phyloP scores from a whole-genome alignment of 768 basidiomycete genomes.

The Inosperma sp. region DNA sequence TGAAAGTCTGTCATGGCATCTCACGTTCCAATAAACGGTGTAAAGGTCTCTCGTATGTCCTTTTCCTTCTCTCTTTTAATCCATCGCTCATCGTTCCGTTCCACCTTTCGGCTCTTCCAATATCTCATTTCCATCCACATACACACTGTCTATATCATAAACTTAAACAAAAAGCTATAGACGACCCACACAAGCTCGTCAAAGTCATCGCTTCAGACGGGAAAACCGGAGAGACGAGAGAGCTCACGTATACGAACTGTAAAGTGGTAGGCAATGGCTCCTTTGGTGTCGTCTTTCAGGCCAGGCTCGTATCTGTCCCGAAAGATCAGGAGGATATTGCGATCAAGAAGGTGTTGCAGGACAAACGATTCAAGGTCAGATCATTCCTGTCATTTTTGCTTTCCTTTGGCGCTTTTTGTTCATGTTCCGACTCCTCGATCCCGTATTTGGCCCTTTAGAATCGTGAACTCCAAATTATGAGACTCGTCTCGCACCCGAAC shows the following conservation, averaged over 20 bases:
- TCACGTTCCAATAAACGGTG: slow-evolving; percentile 81
- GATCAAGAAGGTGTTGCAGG: slow-evolving; percentile 99
- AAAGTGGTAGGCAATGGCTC: slow-evolving; percentile 99
- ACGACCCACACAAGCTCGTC: slow-evolving; percentile 95
- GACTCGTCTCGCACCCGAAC: slow-evolving; percentile 93
- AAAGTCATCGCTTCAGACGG: slow-evolving; percentile 94
- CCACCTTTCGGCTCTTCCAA: slow-evolving; percentile 24
- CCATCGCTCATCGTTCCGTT: slow-evolving; percentile 19
- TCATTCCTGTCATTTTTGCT: slow-evolving; percentile 4
- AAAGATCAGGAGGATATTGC: slow-evolving; percentile 84
- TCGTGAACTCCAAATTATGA: slow-evolving; percentile 99
- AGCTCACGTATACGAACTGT: slow-evolving; percentile 93
- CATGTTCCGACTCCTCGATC: slow-evolving; percentile 7
- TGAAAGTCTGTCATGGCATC: slow-evolving; percentile 49
- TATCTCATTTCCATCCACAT: slow-evolving; percentile 25
- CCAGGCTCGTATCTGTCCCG: slow-evolving; percentile 68
- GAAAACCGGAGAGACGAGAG: slow-evolving; percentile 82
- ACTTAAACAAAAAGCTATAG: slow-evolving; percentile 65
- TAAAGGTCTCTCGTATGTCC: slow-evolving; percentile 79
- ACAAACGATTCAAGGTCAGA: slow-evolving; percentile 99
- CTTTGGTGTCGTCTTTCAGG: slow-evolving; percentile 98
- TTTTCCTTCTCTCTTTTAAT: not conserved
- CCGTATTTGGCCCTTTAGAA: slow-evolving; percentile 51
- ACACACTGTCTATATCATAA: slow-evolving; percentile 28
- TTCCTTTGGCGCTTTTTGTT: slow-evolving; percentile 20